phyloP scores from a whole-genome alignment of 1,139 yeast genomes.

The Geotrichum citri-aurantii region DNA sequence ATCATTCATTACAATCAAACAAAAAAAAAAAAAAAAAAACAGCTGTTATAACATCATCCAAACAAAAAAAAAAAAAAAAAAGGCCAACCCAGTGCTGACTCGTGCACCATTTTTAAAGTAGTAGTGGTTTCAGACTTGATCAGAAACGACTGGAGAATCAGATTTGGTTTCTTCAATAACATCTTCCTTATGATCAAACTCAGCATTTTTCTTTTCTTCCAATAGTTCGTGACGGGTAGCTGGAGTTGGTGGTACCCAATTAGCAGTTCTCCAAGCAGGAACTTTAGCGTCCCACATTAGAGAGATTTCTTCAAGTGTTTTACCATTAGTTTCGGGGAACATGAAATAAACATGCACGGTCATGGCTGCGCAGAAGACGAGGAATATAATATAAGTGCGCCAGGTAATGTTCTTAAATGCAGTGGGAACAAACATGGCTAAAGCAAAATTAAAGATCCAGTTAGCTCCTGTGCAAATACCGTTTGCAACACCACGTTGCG shows the following conservation, averaged over 20 bases:
- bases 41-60: no score
- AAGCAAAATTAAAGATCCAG: slow-evolving; percentile 58
- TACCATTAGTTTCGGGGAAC: slow-evolving; percentile 62
- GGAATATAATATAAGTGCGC: slow-evolving; percentile 59
- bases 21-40: no score
- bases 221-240: slow-evolving; percentile 15
- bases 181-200: no score
- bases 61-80: no score
- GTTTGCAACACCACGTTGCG: slow-evolving; percentile 51
- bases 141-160: no score
- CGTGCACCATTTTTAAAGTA: no score
- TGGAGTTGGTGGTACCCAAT: no score
- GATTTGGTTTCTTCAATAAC: no score
- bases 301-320: slow-evolving; percentile 59
- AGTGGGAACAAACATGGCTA: slow-evolving; percentile 49
- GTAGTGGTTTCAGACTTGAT: no score
- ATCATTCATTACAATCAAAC: no score
- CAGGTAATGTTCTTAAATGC: slow-evolving; percentile 50
- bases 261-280: slow-evolving; percentile 55
- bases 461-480: slow-evolving; percentile 54
- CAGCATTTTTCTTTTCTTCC: no score
- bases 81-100: no score
- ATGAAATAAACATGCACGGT: slow-evolving; percentile 51
- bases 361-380: slow-evolving; percentile 53
- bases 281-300: slow-evolving; percentile 51